Evolutionary conservation across 2,329 filamentous ascomycete genomes (phyloP).

Genomic region (Dactylellina sp.): DNA sequence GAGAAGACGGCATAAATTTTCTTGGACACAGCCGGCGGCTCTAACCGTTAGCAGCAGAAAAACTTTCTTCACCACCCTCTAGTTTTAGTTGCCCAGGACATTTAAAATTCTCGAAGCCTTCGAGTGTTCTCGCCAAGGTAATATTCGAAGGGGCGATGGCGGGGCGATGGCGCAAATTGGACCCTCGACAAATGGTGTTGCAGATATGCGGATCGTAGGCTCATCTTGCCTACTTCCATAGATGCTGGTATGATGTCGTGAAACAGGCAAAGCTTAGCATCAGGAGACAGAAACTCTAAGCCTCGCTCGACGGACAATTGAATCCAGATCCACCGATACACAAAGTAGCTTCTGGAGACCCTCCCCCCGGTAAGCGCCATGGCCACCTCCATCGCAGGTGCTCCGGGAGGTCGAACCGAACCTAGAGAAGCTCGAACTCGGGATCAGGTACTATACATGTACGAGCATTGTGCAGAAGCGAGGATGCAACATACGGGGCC

Average conservation of each 20-base stretch:
- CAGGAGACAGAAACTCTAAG: conserved; percentile 21
- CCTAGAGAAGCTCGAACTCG: too few relatives aligned
- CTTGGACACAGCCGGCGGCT: conserved; percentile 33
- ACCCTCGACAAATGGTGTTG: conserved; percentile 20
- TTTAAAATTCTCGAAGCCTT: conserved; percentile 3
- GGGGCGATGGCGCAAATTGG: conserved; percentile 27
- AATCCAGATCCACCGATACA: conserved; percentile 16
- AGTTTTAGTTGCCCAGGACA: background rate
- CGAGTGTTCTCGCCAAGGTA: background rate
- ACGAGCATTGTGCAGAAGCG: conserved; percentile 4
- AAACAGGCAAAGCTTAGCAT: conserved; percentile 40
- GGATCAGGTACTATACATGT: too few relatives aligned
- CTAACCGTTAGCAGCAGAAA: conserved; percentile 25
- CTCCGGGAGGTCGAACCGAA: background rate
- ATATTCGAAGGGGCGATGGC: background rate
- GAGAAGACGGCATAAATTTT: conserved; percentile 22
- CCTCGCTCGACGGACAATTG: conserved; percentile 23
- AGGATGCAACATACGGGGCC: conserved; percentile 7
- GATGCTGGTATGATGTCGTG: conserved; percentile 22
- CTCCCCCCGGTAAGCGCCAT: background rate
- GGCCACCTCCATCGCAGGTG: background rate
- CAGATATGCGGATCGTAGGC: conserved; percentile 36
- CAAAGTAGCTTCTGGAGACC: background rate
- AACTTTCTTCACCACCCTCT: conserved; percentile 18
- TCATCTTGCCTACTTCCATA: conserved; percentile 18